A percentile compares a stretch with the other conserved stretches of the same genome.
Conservation (phyloP, 768 basidiomycete species). For the Tylopilus plumbeoviolaceoides region DNA sequence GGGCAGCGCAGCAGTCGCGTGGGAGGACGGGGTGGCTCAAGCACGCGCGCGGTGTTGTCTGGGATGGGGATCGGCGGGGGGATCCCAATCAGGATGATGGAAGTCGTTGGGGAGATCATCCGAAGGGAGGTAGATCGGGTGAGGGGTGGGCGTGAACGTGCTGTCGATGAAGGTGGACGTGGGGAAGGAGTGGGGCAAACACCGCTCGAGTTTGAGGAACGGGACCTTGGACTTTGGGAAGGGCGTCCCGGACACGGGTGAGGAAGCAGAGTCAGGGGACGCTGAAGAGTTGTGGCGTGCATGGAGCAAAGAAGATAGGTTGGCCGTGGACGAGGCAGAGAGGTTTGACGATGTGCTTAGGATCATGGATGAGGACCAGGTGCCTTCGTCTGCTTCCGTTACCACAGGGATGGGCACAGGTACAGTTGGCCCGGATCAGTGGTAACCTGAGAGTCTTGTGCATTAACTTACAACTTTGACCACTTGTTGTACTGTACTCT, state of each 20-base stretch:
- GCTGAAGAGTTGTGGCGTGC: constrained; percentile 21
- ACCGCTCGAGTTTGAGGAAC: constrained; percentile 59
- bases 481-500: no score
- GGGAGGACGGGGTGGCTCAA: constrained; percentile 4
- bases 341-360: constrained; percentile 32
- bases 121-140: constrained; percentile 45
- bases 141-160: constrained; percentile 1
- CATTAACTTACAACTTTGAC: not conserved
- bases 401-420: not conserved
- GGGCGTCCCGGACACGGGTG: not conserved
- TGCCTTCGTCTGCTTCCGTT: constrained; percentile 11
- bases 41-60: constrained; percentile 15
- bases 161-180: not conserved
- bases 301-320: constrained; percentile 29
- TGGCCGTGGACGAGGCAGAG: constrained; percentile 31
- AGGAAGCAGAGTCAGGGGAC: constrained; percentile 1
- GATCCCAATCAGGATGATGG: constrained; percentile 57
- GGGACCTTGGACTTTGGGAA: constrained; percentile 58
- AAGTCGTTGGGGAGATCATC: constrained; percentile 53
- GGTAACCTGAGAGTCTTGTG: not conserved
- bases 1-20: constrained; percentile 30
- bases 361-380: constrained; percentile 32
- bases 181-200: constrained; percentile 19
- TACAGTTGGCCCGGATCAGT: not conserved
- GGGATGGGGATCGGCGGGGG: constrained; percentile 19